Evolutionary conservation across 768 basidiomycete genomes (phyloP), one percentile per base, ranked within the genome.

Genomic region (Sarcomyxa edulis): DNA sequence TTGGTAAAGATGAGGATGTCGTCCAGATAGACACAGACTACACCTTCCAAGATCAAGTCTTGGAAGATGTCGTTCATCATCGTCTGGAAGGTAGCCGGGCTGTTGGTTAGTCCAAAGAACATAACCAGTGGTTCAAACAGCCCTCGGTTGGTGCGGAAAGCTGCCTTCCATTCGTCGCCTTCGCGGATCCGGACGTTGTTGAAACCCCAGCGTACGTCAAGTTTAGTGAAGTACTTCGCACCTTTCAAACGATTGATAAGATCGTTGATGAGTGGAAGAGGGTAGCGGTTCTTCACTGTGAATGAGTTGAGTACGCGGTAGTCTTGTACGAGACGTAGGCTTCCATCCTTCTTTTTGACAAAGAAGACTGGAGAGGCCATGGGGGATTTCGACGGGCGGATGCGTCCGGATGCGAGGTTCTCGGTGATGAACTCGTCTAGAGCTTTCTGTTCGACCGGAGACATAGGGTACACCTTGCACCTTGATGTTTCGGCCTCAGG

Each of bases 141-240:
- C 1, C 70, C 68, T 5, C 45, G 45, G 11, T 55, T 45, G 0
- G 61, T 67, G 2, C 40, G 38, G 49, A 76, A 74, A 0, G 68
- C 64, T 0, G 64, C 69, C 40, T 72, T 73, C 59, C 60, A 65
- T 48, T 69, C 52, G 39, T 72, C 59, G 6, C 65, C 68, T 39
- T 39, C 36, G 24, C 22, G 21, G 20, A 43, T 43, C 24, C 23
- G 26, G 19, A 38, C 16, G 30, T 58, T 53, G 40, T 65, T 53
- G 46, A 57, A 71, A 1, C 61, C 64, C 36, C 55, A 56, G 7
- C 53, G 43, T 5, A 73, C 51, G 44, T 75, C 65, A 16, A 74
- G 39, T 30, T 61, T 61, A 0, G 57, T 55, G 41, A 62, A 68
- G 23, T 55, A 35, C 8, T 45, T 45, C 12, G 56, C 51, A 7